Percentiles rank a stretch among this genome's conserved stretches.
Evolutionary conservation across 129 eudicot species (phyloP).

Genomic region (Saussurea involucrata): DNA sequence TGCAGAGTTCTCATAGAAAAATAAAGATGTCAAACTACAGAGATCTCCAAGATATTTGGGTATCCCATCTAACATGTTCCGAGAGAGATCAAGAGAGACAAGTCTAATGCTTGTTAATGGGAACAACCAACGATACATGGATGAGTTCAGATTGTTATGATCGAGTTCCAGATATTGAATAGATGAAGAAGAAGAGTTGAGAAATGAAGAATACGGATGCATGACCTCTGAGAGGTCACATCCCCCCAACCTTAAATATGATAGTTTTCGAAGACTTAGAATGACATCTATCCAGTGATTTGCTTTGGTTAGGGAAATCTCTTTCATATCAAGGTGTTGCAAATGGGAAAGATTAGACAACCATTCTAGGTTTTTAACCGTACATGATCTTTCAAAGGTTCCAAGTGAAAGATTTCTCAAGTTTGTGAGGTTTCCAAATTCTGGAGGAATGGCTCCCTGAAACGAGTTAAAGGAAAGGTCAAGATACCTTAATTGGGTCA

Average conservation of each 20-base stretch:
- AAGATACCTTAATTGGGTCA: conserved; percentile 3
- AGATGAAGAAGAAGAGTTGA: conserved; percentile 11
- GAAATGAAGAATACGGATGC: neutral
- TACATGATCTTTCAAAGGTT: neutral
- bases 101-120: conserved; percentile 2
- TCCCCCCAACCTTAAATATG: neutral
- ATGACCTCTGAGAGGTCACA: conserved; percentile 10
- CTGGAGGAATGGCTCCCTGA: conserved; percentile 17
- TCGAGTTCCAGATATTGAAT: neutral
- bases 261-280: neutral
- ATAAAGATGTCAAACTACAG: neutral
- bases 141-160: conserved; percentile 9
- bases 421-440: conserved; percentile 29
- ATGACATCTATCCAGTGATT: conserved; percentile 13
- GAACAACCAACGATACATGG: conserved; percentile 18
- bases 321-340: neutral
- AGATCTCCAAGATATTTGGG: conserved; percentile 13
- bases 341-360: conserved; percentile 7
- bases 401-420: neutral
- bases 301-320: neutral
- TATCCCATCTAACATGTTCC: conserved; percentile 8
- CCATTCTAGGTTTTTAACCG: conserved; percentile 13
- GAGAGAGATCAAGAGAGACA: neutral
- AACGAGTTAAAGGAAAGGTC: neutral
- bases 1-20: neutral